A percentile compares a stretch with the other conserved stretches of the same genome.
phyloP scores from a whole-genome alignment of 371 early-diverging fungal species.

The Lichtheimia hyalospora region DNA sequence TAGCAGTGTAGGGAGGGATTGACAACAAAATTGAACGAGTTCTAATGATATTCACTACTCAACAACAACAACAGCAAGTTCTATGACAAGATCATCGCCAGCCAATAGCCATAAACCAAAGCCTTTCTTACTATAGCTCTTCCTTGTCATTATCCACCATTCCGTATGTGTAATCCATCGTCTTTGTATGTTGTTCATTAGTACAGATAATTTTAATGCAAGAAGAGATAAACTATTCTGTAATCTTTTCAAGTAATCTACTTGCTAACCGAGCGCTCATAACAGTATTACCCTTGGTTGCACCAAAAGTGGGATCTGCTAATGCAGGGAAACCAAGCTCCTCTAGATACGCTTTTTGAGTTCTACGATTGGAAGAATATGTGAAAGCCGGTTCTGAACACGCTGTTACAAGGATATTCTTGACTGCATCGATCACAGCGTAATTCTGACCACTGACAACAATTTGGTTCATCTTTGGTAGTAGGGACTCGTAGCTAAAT shows the following conservation, averaged over 20 bases:
- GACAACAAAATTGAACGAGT: too few relatives aligned
- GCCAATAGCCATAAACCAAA: too few relatives aligned
- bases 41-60: too few relatives aligned
- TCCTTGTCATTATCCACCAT: too few relatives aligned
- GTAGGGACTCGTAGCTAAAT: conserved; percentile 67
- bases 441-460: conserved; percentile 70
- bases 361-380: conserved; percentile 36
- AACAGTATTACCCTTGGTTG: conserved; percentile 43
- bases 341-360: conserved; percentile 55
- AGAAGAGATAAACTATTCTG: conserved; percentile 25
- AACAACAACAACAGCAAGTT: too few relatives aligned
- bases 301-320: conserved; percentile 44
- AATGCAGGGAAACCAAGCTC: conserved; percentile 54
- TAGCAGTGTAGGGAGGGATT: too few relatives aligned
- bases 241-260: conserved; percentile 58
- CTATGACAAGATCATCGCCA: too few relatives aligned
- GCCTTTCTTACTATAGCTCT: too few relatives aligned
- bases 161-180: too few relatives aligned
- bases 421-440: conserved; percentile 72
- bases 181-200: too few relatives aligned
- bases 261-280: conserved; percentile 56
- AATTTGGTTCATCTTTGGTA: conserved; percentile 80
- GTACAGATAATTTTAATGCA: too few relatives aligned
- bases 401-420: conserved; percentile 73
- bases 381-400: conserved; percentile 62